Conservation (phyloP, 192 early-diverging fungal genomes). For the Helicostylum pulchrum region DNA sequence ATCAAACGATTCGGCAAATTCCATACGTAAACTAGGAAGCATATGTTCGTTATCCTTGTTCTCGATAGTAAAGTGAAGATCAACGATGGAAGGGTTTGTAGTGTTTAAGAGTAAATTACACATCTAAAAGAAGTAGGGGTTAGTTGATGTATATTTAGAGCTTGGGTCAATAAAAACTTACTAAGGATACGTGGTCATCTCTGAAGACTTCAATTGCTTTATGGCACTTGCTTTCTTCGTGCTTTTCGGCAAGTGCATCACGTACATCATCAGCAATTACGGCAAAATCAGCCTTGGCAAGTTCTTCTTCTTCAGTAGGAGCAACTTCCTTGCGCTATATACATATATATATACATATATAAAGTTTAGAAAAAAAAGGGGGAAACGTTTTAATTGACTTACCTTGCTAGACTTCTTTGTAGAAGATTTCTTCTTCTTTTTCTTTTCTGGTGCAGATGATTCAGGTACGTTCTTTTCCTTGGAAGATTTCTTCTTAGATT, state of each 20-base stretch:
- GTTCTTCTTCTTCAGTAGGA: not conserved
- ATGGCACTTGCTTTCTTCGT: not conserved
- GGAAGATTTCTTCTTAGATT: not conserved
- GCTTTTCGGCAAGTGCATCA: constrained; percentile 7
- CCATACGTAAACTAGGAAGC: constrained; percentile 22
- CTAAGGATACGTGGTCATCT: not conserved
- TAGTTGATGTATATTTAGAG: not conserved
- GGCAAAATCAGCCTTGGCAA: constrained; percentile 1
- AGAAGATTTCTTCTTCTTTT: constrained; percentile 22
- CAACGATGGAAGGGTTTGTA: constrained; percentile 11
- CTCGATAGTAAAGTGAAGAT: constrained; percentile 19
- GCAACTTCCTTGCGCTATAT: too few species aligned
- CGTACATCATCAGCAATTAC: constrained; percentile 6
- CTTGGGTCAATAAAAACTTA: not conserved
- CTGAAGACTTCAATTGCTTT: not conserved
- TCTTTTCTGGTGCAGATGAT: not conserved
- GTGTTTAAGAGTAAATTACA: constrained; percentile 23
- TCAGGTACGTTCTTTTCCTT: not conserved
- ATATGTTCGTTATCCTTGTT: constrained; percentile 15
- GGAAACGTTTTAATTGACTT: not conserved
- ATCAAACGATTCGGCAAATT: constrained; percentile 32
- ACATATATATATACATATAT: too few species aligned
- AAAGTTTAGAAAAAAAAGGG: not conserved
- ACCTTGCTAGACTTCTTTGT: not conserved
- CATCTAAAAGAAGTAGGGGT: not conserved